Percentiles rank a stretch among this genome's conserved stretches.
phyloP scores from a whole-genome alignment of 2,329 filamentous ascomycete species.

The Monilinia vaccinii-corymbosi region DNA sequence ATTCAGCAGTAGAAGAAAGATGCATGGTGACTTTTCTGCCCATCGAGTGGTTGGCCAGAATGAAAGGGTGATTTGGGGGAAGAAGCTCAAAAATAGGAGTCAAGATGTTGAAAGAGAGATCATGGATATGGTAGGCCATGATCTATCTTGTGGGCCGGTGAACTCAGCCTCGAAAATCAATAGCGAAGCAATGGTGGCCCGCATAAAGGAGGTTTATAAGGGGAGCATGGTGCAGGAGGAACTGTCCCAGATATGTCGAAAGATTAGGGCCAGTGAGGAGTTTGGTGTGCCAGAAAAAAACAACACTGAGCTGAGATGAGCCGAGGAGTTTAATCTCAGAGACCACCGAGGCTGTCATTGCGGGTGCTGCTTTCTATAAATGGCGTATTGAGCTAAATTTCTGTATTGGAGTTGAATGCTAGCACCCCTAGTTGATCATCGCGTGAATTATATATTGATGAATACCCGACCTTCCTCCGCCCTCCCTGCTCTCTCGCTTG shows the following conservation, averaged over 20 bases:
- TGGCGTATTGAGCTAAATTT: background rate
- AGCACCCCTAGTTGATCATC: background rate
- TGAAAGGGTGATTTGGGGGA: conserved; percentile 18
- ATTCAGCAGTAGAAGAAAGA: background rate
- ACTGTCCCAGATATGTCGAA: conserved; percentile 34
- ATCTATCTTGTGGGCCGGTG: conserved; percentile 22
- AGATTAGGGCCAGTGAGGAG: conserved; percentile 19
- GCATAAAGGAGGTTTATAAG: conserved; percentile 14
- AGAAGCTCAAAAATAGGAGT: conserved; percentile 17
- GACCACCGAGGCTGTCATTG: background rate
- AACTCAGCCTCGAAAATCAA: conserved; percentile 34
- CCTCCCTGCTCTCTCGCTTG: background rate
- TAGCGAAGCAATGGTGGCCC: conserved; percentile 21
- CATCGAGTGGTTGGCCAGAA: conserved; percentile 34
- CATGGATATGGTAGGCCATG: conserved; percentile 27
- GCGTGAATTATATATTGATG: background rate
- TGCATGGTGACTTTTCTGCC: conserved; percentile 31
- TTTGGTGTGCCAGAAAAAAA: background rate
- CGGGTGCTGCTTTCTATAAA: background rate
- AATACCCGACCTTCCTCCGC: background rate
- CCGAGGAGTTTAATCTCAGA: background rate
- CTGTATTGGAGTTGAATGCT: background rate
- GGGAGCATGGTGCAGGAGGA: conserved; percentile 27
- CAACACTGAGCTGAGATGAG: conserved; percentile 5
- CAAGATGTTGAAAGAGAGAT: conserved; percentile 21